Base-by-base conservation (phyloP, 2,329 filamentous ascomycete genomes). In the Cryphonectria radicalis region DNA sequence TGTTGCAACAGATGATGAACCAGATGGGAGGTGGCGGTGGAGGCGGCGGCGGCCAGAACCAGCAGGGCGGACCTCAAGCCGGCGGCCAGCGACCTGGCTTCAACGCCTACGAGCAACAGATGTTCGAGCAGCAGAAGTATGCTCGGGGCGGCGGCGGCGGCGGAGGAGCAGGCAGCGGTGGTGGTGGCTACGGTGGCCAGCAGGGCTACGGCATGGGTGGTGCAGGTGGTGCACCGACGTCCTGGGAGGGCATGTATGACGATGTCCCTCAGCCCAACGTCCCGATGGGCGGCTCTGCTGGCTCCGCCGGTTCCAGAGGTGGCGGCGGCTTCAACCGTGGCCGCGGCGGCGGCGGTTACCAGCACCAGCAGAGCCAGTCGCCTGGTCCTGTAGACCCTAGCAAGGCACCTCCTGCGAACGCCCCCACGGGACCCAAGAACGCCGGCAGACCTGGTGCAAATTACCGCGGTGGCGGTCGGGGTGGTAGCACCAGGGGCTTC, bases 201-300 rank as follows among this genome's bases (percentile, higher is more conserved):
- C 75, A 78, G 70, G 79, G 72, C 57, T 82, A 81, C 70, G 78
- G 77, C 66, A 79, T 80, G 74, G 80, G 74, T 50, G 67, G 76
- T 53, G 78, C 77, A 10, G 79, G 84, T 70, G 90, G 89, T 62
- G 90, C 90, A 22, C 92, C 92, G n/a, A 93, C 93, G 35, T 95
- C 92, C 57, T 98, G 95, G 94, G 95, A 98, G 80, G 95, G 95
- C 77, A 97, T 97, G 94, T 98, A 98, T 80, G 95, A 98, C 79
- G 95, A 98, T 79, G 93, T 95, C 1, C 95, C 94, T 22, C 93
- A 95, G 79, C 93, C 93, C 6, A 91, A 91, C 76, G 88, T 91
- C 25, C 69, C 69, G 46, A 73, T 71, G 71, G 71, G 65, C n/a
- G 68, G 65, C 8, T 64, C 68, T 75, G 84, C 83, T 22, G 86